Evolutionary conservation across 306 rosid species (phyloP).

Genomic region (Rosa multiflora): DNA sequence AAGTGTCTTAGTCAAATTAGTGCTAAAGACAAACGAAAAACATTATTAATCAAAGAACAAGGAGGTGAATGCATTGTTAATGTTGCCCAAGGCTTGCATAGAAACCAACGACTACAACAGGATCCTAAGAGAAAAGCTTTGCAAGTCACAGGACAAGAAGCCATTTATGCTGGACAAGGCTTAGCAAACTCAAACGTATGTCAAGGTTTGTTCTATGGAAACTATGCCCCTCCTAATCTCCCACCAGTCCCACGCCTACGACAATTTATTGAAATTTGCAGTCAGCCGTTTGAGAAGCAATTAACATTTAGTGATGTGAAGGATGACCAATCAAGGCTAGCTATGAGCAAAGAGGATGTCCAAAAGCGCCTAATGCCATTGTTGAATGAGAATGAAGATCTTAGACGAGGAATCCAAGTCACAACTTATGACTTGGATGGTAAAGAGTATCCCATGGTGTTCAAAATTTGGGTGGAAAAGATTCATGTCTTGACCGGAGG

Average conservation of each 20-base stretch:
- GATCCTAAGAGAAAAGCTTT: not conserved
- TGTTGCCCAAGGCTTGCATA: not conserved
- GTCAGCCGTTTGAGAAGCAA: slow-evolving; percentile 22
- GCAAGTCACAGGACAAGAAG: not conserved
- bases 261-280: not conserved
- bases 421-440: slow-evolving; percentile 3
- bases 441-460: slow-evolving; percentile 5
- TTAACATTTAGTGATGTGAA: slow-evolving; percentile 4
- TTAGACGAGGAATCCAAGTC: slow-evolving; percentile 2
- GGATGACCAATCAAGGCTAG: slow-evolving; percentile 11
- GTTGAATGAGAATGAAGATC: not conserved
- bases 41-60: not conserved
- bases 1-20: too few species aligned
- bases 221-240: slow-evolving; percentile 4
- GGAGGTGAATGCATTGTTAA: not conserved
- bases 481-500: slow-evolving; percentile 4
- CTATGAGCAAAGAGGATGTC: slow-evolving; percentile 12
- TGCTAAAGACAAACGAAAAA: too few species aligned
- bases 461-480: slow-evolving; percentile 12
- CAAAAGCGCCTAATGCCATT: not conserved
- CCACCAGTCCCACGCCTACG: not conserved
- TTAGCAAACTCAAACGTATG: not conserved
- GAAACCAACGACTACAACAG: not conserved
- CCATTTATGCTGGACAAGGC: not conserved
- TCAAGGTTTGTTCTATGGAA: not conserved